These are phyloP conservation scores for Chaetomidium leptoderma DNA, from an alignment of 495 filamentous ascomycete species.

Conservation along the genomic window DNA sequence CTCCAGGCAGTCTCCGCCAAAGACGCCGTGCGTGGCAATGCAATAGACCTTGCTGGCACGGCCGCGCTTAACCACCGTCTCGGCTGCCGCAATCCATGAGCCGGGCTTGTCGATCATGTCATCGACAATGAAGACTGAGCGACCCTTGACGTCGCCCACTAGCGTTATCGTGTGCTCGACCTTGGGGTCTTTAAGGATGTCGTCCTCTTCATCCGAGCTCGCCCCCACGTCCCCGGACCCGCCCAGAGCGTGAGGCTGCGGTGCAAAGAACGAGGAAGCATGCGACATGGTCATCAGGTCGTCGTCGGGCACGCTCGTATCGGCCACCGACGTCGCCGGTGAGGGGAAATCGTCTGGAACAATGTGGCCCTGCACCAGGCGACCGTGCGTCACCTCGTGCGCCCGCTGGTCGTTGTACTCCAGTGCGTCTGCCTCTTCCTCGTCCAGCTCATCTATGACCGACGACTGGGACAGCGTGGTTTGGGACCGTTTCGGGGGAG, in stretches of 20 bases:
- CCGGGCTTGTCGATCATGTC: constrained; percentile 98
- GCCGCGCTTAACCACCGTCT: constrained; percentile 91
- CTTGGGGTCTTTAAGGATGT: constrained; percentile 63
- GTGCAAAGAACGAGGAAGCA: constrained; percentile 52
- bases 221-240: constrained; percentile 75
- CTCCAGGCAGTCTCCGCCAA: constrained; percentile 81
- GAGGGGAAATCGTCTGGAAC: constrained; percentile 92
- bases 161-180: constrained; percentile 92
- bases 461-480: constrained; percentile 36
- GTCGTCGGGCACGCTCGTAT: constrained; percentile 50
- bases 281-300: constrained; percentile 56
- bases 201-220: constrained; percentile 86
- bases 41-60: constrained; percentile 91
- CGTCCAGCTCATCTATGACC: constrained; percentile 44
- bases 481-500: constrained; percentile 26
- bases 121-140: constrained; percentile 88
- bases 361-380: constrained; percentile 92
- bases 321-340: constrained; percentile 59
- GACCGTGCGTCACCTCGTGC: constrained; percentile 83
- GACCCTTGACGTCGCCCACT: constrained; percentile 84
- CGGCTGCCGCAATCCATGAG: constrained; percentile 97
- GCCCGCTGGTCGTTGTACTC: constrained; percentile 86
- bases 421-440: constrained; percentile 45
- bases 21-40: constrained; percentile 94
- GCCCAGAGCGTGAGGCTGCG: constrained; percentile 64